Evolutionary conservation across 495 filamentous ascomycete genomes (phyloP), one percentile per base, ranked within the genome.

Genomic region (Opeltia flavorubescens): DNA sequence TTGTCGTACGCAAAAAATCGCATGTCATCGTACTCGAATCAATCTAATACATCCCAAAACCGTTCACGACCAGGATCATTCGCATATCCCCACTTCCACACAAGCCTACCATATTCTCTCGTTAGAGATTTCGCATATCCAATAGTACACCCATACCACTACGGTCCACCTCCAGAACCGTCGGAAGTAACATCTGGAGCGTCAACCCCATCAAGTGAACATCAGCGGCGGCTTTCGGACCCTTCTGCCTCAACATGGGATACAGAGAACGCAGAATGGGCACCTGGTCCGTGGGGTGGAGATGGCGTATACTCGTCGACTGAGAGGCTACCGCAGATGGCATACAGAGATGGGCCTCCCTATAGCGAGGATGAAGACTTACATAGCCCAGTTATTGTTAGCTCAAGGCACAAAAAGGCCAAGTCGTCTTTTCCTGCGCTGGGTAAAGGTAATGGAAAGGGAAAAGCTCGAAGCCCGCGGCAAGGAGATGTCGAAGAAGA

Each of bases 81-180:
- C 57, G 73, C 84, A 31, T 89, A 87, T 51, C 82, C 88, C 2
- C 61, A 83, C 53, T 95, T 88, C 66, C 83, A 86, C 57, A 87
- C 89, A 31, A 89, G 80, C 58, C 74, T 95, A n/a, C 64, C 84
- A 6, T 95, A 95, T 58, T 75, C 89, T 39, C 71, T 82, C 6
- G 89, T 99, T 27, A 83, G 93, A 53, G 91, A 99, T 68, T 99
- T 96, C 63, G 91, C 93, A 36, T 99, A 96, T 56, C 79, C 86
- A 5, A 53, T 74, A 12, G 70, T 70, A 17, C 85, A 96, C 58
- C 88, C 86, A 12, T 66, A 94, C 55, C 89, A 95, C 70, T 95
- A 96, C 69, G 91, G 91, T 21, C 88, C 91, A 24, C 83, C 85
- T 1, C 74, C 77, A n/a, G 80, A 84, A 53, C 64, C 76, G n/a